These are phyloP conservation scores for Dovyalis caffra DNA, from an alignment of 345 rosid genomes.

Conservation along the genomic window DNA sequence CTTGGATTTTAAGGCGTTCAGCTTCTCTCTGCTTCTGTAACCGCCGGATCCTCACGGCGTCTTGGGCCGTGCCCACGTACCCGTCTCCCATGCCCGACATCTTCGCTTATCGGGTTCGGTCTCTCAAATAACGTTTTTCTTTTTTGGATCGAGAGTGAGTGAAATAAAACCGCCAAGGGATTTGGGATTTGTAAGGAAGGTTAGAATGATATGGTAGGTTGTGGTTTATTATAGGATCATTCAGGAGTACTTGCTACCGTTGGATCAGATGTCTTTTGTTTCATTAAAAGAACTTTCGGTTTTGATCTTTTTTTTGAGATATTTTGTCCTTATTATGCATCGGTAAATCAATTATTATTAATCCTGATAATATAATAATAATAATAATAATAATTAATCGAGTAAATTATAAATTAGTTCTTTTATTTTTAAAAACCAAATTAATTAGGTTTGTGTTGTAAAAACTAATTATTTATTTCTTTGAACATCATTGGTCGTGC, in stretches of 20 bases:
- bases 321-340: too few relatives aligned
- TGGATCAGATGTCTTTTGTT: not conserved
- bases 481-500: too few relatives aligned
- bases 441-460: too few relatives aligned
- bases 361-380: too few relatives aligned
- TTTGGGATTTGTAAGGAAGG: not conserved
- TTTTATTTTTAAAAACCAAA: too few relatives aligned
- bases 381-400: too few relatives aligned
- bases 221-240: not conserved
- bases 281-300: not conserved
- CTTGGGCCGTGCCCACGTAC: conserved; percentile 98
- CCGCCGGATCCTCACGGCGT: conserved; percentile 95
- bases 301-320: not conserved
- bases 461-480: too few relatives aligned
- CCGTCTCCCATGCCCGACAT: conserved; percentile 99
- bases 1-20: conserved; percentile 93
- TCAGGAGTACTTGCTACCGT: not conserved
- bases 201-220: not conserved
- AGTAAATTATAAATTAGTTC: too few relatives aligned
- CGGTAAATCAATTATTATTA: too few relatives aligned
- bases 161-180: not conserved
- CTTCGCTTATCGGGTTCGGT: conserved; percentile 21
- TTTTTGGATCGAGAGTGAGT: not conserved
- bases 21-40: conserved; percentile 98
- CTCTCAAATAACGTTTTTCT: not conserved